Evolutionary conservation across 2,329 filamentous ascomycete genomes (phyloP), one percentile per base, ranked within the genome.

Genomic region (Leptosphaerulina australis): DNA sequence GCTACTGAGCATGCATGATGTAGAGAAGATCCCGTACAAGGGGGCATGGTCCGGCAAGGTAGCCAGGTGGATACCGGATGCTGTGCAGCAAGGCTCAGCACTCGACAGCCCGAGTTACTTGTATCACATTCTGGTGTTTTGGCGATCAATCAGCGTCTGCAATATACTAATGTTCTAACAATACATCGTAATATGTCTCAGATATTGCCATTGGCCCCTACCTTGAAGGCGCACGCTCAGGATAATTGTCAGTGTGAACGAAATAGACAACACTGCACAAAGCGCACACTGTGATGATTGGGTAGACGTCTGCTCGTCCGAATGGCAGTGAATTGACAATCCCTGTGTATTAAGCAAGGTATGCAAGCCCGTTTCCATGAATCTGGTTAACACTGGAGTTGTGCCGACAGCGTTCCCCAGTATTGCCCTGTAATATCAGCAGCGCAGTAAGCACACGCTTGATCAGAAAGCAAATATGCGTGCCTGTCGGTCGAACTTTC

Each of bases 71-170:
- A 58, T 77, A 73, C 70, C 68, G 72, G 22, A 68, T 70, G 5
- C 73, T 72, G 5, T 70, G 70, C 4, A 76, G 48, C 25, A 75
- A 56, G 38, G 4, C n/a, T n/a, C n/a, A n/a, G n/a, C n/a, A n/a
- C n/a, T n/a, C n/a, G n/a, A n/a, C n/a, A n/a, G n/a, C n/a, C n/a
- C n/a, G n/a, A n/a, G n/a, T n/a, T n/a, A n/a, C n/a, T n/a, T n/a
- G n/a, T n/a, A n/a, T n/a, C n/a, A 76, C 62, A 30, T 75, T 61
- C 5, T 66, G 60, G 0, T 71, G 71, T 53, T 72, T 72, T 1
- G 50, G 25, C 25, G 28, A 40, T 40, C n/a, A n/a, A n/a, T n/a
- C n/a, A n/a, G n/a, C n/a, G n/a, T n/a, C n/a, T n/a, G n/a, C n/a
- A n/a, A n/a, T n/a, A n/a, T n/a, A n/a, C n/a, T n/a, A n/a, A n/a